phyloP scores from a whole-genome alignment of 2,329 filamentous ascomycete genomes.

The Trichoderma semiorbis region DNA sequence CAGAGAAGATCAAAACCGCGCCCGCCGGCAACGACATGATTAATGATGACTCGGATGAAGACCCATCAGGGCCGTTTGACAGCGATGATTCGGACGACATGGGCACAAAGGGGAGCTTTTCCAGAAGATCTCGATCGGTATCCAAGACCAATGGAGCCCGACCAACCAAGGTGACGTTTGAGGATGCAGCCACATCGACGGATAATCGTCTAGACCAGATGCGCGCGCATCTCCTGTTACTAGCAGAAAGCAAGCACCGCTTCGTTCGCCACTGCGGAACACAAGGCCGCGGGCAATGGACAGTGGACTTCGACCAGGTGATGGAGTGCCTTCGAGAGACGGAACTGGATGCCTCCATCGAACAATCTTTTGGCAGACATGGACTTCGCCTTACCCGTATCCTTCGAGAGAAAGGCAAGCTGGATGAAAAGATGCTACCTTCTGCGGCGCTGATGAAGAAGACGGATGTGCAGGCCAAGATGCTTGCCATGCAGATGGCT shows the following conservation, averaged over 20 bases:
- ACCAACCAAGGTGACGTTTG: conserved; percentile 48
- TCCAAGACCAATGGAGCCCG: conserved; percentile 36
- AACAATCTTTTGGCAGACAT: conserved; percentile 69
- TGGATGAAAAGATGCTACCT: conserved; percentile 90
- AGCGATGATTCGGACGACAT: conserved; percentile 32
- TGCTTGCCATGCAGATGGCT: conserved; percentile 80
- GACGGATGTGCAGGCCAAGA: conserved; percentile 77
- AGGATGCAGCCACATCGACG: conserved; percentile 41
- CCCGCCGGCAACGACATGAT: conserved; percentile 34
- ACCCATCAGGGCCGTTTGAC: conserved; percentile 23
- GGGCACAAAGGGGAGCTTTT: conserved; percentile 29
- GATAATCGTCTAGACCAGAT: conserved; percentile 55
- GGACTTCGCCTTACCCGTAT: conserved; percentile 83
- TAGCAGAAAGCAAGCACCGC: conserved; percentile 64
- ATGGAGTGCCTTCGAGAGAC: conserved; percentile 67
- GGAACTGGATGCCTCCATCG: conserved; percentile 79
- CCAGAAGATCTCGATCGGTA: conserved; percentile 24
- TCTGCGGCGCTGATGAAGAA: conserved; percentile 79
- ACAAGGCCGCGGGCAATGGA: conserved; percentile 69
- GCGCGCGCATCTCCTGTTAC: conserved; percentile 68
- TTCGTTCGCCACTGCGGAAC: conserved; percentile 67
- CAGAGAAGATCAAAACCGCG: conserved; percentile 47
- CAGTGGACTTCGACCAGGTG: conserved; percentile 74
- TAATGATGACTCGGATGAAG: conserved; percentile 36
- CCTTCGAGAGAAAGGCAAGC: conserved; percentile 78